phyloP scores from a whole-genome alignment of 2,329 filamentous ascomycete genomes.

The Penicillium sp. region DNA sequence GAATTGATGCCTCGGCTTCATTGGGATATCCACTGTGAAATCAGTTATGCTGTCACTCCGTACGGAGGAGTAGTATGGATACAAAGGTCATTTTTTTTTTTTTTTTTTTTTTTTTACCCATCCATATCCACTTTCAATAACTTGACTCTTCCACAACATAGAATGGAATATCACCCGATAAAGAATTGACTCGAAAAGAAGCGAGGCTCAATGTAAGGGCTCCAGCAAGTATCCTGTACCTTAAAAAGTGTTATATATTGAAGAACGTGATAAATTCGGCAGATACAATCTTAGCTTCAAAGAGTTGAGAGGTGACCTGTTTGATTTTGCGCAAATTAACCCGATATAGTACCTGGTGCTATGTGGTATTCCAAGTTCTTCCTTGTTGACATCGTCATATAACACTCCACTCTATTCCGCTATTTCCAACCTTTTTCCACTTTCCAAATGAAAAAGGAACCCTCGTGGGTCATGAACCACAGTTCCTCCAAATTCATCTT shows the following conservation, averaged over 20 bases:
- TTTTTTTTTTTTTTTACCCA: too few species aligned
- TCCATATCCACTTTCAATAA: not conserved
- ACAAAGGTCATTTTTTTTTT: too few species aligned
- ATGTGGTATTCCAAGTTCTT: too few species aligned
- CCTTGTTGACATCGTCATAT: conserved; percentile 5
- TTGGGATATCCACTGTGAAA: not conserved
- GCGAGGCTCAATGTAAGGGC: not conserved
- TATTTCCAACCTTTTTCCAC: conserved; percentile 5
- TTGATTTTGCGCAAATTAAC: not conserved
- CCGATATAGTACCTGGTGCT: not conserved
- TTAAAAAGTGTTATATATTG: not conserved
- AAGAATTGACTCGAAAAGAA: not conserved
- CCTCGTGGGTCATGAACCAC: conserved; percentile 14
- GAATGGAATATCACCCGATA: not conserved
- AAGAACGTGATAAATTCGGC: not conserved
- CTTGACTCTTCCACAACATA: not conserved
- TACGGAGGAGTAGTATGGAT: not conserved
- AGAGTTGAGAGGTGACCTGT: not conserved
- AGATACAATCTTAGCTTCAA: too few species aligned
- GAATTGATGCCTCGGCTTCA: not conserved
- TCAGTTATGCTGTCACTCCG: not conserved
- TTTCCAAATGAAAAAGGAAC: conserved; percentile 17
- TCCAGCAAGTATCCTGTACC: not conserved
- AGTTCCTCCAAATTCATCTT: conserved; percentile 12
- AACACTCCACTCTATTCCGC: not conserved